phyloP scores from a whole-genome alignment of 1,139 yeast genomes.

The Kluyveromyces sp. region DNA sequence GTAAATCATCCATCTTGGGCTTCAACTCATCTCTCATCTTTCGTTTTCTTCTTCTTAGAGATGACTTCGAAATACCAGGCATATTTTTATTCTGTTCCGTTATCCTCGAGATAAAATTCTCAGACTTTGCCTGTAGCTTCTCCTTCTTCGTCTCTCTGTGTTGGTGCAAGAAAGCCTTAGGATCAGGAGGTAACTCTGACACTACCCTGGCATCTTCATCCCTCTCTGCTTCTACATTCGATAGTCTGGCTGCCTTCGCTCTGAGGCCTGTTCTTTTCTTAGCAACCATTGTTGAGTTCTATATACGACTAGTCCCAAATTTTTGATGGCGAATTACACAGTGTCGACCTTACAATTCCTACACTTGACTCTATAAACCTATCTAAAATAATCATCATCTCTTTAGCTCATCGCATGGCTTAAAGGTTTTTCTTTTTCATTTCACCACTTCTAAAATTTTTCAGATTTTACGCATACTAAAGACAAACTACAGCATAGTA shows the following conservation, averaged over 20 bases:
- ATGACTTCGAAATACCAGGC: slow-evolving; percentile 51
- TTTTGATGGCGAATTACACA: neutral
- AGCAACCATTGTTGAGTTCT: slow-evolving; percentile 30
- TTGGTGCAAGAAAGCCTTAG: slow-evolving; percentile 49
- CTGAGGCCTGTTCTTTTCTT: slow-evolving; percentile 43
- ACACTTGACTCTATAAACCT: neutral
- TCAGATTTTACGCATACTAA: neutral
- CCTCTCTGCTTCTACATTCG: slow-evolving; percentile 10
- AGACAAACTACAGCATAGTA: neutral
- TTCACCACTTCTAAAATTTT: neutral
- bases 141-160: slow-evolving; percentile 49
- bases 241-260: slow-evolving; percentile 31
- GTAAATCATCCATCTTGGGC: slow-evolving; percentile 59
- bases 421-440: neutral
- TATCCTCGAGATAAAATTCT: slow-evolving; percentile 28
- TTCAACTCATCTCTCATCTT: slow-evolving; percentile 53
- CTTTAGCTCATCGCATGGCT: neutral
- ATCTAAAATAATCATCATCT: neutral
- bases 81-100: slow-evolving; percentile 30
- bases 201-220: slow-evolving; percentile 6
- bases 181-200: slow-evolving; percentile 25
- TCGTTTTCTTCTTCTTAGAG: slow-evolving; percentile 58
- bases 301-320: neutral
- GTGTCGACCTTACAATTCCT: neutral
- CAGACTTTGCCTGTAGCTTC: slow-evolving; percentile 36